These are phyloP conservation scores for Candida insectorum DNA, from an alignment of 805 yeast species.

Conservation along the genomic window DNA sequence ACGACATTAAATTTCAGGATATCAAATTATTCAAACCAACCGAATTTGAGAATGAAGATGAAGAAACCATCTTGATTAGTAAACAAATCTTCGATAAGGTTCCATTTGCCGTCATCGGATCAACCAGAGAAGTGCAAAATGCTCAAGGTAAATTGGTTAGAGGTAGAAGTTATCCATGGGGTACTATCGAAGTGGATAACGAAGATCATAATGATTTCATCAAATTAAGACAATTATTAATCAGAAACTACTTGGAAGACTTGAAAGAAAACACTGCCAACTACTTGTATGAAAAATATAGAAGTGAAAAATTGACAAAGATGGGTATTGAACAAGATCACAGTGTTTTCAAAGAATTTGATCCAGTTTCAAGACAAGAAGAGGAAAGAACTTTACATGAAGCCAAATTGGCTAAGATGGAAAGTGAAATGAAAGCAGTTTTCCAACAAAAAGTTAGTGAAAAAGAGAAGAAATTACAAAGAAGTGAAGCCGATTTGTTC, in stretches of 20 bases:
- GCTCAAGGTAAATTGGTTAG: slow-evolving; percentile 78
- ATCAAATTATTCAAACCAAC: slow-evolving; percentile 76
- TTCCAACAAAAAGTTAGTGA: slow-evolving; percentile 95
- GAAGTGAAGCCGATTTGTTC: slow-evolving; percentile 94
- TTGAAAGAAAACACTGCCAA: slow-evolving; percentile 81
- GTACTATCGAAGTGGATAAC: slow-evolving; percentile 91
- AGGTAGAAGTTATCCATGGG: slow-evolving; percentile 97
- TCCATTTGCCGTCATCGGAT: slow-evolving; percentile 95
- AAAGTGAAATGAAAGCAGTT: slow-evolving; percentile 92
- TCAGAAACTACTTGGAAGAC: slow-evolving; percentile 91
- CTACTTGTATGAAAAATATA: slow-evolving; percentile 78
- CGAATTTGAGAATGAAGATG: slow-evolving; percentile 77
- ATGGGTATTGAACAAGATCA: slow-evolving; percentile 93
- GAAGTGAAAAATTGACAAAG: slow-evolving; percentile 72
- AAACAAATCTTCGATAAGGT: slow-evolving; percentile 63
- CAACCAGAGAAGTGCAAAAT: slow-evolving; percentile 65
- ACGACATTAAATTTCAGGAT: slow-evolving; percentile 71
- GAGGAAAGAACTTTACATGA: slow-evolving; percentile 93
- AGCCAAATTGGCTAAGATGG: slow-evolving; percentile 90
- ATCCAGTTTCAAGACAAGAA: slow-evolving; percentile 87
- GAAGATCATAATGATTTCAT: slow-evolving; percentile 91
- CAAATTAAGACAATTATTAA: slow-evolving; percentile 79
- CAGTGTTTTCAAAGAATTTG: slow-evolving; percentile 90
- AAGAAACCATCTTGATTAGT: slow-evolving; percentile 68
- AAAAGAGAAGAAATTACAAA: slow-evolving; percentile 95